A percentile compares a stretch with the other conserved stretches of the same genome.
Conservation (phyloP, 257 asterid genomes). For the Petunia secreta region DNA sequence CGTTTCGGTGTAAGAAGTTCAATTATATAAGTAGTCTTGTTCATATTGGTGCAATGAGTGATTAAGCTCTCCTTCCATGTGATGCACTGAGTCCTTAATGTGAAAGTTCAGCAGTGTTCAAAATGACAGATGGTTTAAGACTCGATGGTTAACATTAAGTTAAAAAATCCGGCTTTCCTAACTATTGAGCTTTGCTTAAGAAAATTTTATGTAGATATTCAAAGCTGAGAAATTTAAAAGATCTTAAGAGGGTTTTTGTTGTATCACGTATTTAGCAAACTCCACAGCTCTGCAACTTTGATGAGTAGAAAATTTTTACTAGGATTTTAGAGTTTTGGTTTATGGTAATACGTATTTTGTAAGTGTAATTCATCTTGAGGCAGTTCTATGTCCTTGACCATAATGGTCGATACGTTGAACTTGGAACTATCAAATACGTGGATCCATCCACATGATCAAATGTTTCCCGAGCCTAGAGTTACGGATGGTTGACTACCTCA, state of each 20-base stretch:
- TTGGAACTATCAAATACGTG: not conserved
- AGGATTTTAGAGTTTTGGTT: not conserved
- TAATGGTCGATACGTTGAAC: not conserved
- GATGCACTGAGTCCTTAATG: too few relatives aligned
- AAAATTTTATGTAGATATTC: not conserved
- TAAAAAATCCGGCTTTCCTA: too few relatives aligned
- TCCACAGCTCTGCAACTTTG: not conserved
- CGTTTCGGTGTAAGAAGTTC: not conserved
- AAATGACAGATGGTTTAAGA: too few relatives aligned
- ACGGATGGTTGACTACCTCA: not conserved
- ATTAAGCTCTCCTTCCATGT: too few relatives aligned
- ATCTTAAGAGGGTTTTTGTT: too few relatives aligned
- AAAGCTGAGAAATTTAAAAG: not conserved
- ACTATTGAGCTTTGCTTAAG: not conserved
- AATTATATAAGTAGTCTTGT: not conserved
- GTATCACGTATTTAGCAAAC: too few relatives aligned
- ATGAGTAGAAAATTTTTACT: not conserved
- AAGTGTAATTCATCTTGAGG: not conserved
- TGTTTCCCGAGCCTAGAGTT: not conserved
- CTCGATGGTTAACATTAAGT: too few relatives aligned
- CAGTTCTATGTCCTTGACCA: not conserved
- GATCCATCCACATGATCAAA: not conserved
- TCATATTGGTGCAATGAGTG: not conserved
- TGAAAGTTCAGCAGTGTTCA: too few relatives aligned
- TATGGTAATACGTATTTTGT: not conserved